These are phyloP conservation scores for Haberlea rhodopensis DNA, from an alignment of 257 asterid genomes.

Conservation along the genomic window DNA sequence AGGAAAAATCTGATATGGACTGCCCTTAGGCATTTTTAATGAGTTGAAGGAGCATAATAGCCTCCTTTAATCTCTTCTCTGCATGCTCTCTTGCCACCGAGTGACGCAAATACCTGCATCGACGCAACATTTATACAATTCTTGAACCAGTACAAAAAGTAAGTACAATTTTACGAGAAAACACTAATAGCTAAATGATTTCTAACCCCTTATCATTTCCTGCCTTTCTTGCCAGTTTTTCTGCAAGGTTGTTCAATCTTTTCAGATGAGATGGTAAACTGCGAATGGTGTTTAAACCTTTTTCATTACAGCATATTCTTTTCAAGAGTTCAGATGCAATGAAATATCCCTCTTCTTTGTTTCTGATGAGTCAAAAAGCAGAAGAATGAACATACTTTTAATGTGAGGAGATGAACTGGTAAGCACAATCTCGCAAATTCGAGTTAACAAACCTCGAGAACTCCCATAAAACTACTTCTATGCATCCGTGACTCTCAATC, in stretches of 20 bases:
- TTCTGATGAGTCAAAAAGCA: slow-evolving; percentile 39
- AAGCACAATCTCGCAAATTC: background rate
- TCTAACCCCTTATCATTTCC: slow-evolving; percentile 64
- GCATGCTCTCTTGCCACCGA: slow-evolving; percentile 45
- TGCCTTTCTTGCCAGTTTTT: slow-evolving; percentile 69
- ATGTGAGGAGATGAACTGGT: background rate
- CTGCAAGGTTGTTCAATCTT: slow-evolving; percentile 66
- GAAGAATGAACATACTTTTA: background rate
- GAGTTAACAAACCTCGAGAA: slow-evolving; percentile 46
- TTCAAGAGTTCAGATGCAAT: slow-evolving; percentile 80
- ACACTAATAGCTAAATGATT: background rate
- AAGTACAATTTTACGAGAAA: background rate
- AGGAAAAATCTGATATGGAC: slow-evolving; percentile 34
- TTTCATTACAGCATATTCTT: slow-evolving; percentile 45
- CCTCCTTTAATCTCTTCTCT: slow-evolving; percentile 38
- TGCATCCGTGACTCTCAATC: slow-evolving; percentile 49
- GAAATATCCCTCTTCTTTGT: slow-evolving; percentile 89
- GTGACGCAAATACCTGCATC: slow-evolving; percentile 46
- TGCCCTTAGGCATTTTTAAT: background rate
- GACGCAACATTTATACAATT: background rate
- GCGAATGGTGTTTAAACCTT: slow-evolving; percentile 52
- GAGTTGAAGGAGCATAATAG: slow-evolving; percentile 5
- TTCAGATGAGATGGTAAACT: slow-evolving; percentile 59
- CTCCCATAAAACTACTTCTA: slow-evolving; percentile 64
- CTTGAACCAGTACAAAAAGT: background rate